phyloP scores from a whole-genome alignment of 257 asterid genomes.

The Plantago elongata region DNA sequence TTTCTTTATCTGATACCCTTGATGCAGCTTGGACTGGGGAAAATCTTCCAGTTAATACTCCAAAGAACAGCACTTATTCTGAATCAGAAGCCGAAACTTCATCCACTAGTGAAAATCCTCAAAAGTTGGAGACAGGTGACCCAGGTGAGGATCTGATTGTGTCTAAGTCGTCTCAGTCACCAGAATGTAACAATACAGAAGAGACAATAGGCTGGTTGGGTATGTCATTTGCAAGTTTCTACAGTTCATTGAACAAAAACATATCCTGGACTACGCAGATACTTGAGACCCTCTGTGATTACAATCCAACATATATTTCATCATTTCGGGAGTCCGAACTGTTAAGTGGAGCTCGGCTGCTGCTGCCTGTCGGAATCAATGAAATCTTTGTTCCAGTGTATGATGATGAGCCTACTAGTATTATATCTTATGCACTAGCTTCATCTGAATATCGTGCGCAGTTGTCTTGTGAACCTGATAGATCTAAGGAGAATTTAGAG shows the following conservation, averaged over 20 bases:
- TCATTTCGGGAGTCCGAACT: slow-evolving; percentile 58
- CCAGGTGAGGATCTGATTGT: slow-evolving; percentile 34
- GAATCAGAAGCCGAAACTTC: slow-evolving; percentile 40
- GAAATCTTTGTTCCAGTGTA: slow-evolving; percentile 74
- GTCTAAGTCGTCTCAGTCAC: slow-evolving; percentile 34
- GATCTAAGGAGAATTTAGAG: slow-evolving; percentile 45
- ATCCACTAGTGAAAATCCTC: slow-evolving; percentile 32
- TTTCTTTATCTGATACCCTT: slow-evolving; percentile 67
- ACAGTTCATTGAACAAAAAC: slow-evolving; percentile 59
- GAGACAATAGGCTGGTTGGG: slow-evolving; percentile 65
- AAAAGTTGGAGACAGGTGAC: slow-evolving; percentile 45
- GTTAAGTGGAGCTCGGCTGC: slow-evolving; percentile 65
- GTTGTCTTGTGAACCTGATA: slow-evolving; percentile 58
- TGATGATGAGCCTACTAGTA: slow-evolving; percentile 97
- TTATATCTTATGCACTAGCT: slow-evolving; percentile 69
- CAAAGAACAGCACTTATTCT: slow-evolving; percentile 32
- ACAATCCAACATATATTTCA: slow-evolving; percentile 66
- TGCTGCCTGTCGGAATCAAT: slow-evolving; percentile 62
- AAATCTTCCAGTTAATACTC: slow-evolving; percentile 33
- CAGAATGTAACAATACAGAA: slow-evolving; percentile 47
- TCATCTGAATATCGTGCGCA: slow-evolving; percentile 55
- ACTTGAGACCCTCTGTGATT: slow-evolving; percentile 51
- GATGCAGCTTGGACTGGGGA: slow-evolving; percentile 96
- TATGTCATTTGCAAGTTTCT: slow-evolving; percentile 65
- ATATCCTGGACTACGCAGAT: slow-evolving; percentile 47